Percentiles rank a stretch among this genome's conserved stretches.
These are phyloP conservation scores for Hymenoscyphus fraxineus DNA, from an alignment of 2,329 filamentous ascomycete species.

Conservation along the genomic window DNA sequence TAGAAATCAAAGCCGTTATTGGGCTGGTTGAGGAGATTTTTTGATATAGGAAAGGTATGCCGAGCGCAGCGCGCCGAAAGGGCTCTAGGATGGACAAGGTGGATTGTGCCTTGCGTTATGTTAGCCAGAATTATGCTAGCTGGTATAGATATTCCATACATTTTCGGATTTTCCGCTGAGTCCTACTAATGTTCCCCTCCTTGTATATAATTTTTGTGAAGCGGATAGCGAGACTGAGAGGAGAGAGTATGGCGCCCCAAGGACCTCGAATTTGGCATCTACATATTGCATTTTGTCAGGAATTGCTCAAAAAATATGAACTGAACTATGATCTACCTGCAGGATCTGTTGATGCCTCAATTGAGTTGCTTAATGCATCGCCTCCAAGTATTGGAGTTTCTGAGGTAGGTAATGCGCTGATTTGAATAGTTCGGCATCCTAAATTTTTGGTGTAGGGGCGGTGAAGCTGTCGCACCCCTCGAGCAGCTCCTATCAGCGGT, in stretches of 20 bases:
- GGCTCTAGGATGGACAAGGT: conserved; percentile 85
- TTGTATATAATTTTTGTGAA: conserved; percentile 89
- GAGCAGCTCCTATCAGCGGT: conserved; percentile 25
- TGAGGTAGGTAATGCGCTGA: conserved; percentile 57
- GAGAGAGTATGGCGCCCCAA: conserved; percentile 88
- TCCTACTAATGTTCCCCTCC: conserved; percentile 84
- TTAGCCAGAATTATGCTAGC: conserved; percentile 10
- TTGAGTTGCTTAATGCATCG: conserved; percentile 53
- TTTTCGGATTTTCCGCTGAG: conserved; percentile 89
- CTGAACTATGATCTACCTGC: conserved; percentile 21
- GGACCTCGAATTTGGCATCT: conserved; percentile 94
- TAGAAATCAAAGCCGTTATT: conserved; percentile 82
- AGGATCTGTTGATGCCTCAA: conserved; percentile 37
- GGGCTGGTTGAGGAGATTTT: conserved; percentile 82
- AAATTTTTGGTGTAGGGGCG: conserved; percentile 13
- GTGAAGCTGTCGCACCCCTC: conserved; percentile 28
- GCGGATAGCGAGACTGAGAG: conserved; percentile 90
- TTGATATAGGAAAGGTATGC: conserved; percentile 94
- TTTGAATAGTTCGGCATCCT: conserved; percentile 56
- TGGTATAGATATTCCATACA: conserved; percentile 46
- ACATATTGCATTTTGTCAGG: not conserved
- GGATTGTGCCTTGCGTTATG: conserved; percentile 65
- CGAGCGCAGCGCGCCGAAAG: conserved; percentile 71
- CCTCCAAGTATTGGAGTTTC: conserved; percentile 47
- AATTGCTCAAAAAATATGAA: not conserved